These are phyloP conservation scores for Aspergillus eucalypticola DNA, from an alignment of 2,329 filamentous ascomycete genomes.

Conservation along the genomic window DNA sequence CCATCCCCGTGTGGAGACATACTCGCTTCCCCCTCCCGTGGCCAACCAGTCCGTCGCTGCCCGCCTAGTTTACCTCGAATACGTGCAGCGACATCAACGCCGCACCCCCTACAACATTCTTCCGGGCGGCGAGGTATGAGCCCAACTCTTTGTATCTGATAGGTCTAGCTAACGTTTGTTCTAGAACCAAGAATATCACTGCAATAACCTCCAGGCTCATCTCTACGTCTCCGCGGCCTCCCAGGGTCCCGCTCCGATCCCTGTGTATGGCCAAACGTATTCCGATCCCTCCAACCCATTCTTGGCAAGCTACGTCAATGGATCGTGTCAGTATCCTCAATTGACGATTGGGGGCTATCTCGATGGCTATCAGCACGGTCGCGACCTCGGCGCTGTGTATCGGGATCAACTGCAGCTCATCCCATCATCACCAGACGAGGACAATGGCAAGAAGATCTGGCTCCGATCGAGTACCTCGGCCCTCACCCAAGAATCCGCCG, in stretches of 20 bases:
- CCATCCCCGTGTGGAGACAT: slow-evolving; percentile 37
- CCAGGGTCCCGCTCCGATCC: slow-evolving; percentile 23
- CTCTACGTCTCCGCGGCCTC: slow-evolving; percentile 34
- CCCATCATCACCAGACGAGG: slow-evolving; percentile 27
- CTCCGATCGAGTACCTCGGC: slow-evolving; percentile 40
- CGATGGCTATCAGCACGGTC: slow-evolving; percentile 41
- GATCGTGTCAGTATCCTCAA: slow-evolving; percentile 43
- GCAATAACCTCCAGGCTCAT: slow-evolving; percentile 39
- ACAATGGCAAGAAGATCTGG: slow-evolving; percentile 28
- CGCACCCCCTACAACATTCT: slow-evolving; percentile 44
- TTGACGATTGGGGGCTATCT: slow-evolving; percentile 42
- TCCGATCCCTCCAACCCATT: slow-evolving; percentile 40
- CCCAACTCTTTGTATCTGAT: background rate
- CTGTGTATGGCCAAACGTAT: slow-evolving; percentile 41
- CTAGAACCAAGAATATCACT: slow-evolving; percentile 41
- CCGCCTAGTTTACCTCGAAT: slow-evolving; percentile 41
- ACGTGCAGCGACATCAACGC: slow-evolving; percentile 43
- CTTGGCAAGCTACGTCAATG: slow-evolving; percentile 30
- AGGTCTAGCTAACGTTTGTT: background rate
- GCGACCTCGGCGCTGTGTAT: slow-evolving; percentile 37
- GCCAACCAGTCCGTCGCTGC: slow-evolving; percentile 29
- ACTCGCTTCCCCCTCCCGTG: slow-evolving; percentile 32
- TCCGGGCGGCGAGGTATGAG: slow-evolving; percentile 38
- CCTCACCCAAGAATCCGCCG: slow-evolving; percentile 40
- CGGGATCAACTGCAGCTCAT: slow-evolving; percentile 35